Base-by-base conservation (phyloP, 129 eudicot genomes). In the Logfia minima region DNA sequence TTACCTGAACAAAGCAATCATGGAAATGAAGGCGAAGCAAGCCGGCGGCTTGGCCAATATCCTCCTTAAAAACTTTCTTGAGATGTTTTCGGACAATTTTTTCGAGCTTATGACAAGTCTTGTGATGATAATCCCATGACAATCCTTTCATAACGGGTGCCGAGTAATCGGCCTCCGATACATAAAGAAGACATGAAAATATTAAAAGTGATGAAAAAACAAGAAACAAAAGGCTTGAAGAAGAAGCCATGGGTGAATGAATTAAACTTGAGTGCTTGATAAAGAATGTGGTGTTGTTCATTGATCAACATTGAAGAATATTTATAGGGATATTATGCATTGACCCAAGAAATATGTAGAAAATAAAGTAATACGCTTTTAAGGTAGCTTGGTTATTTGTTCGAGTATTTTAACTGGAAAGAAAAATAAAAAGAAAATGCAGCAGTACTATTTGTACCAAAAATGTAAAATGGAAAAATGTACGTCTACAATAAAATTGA, bases 21-120 rank as follows among this genome's bases (percentile, higher is more conserved):
- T 88, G 93, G 66, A 88, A 88, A 18, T 88, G 92, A 53, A 88
- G 85, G 51, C 92, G 87, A 70, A 88, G 93, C 87, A 89, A 82
- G 70, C 93, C 93, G 6, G 90, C 93, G 19, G 93, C 90, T 67
- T 85, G 90, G 24, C 87, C 85, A 2, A 84, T 76, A 67, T 89
- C 90, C 9, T 77, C 77, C 70, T 79, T 53, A 64, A 89, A 89
- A 11, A 89, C 88, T 58, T 77, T 80, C 80, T 84, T 75, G 9
- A 89, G 90, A 41, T 86, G 87, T 34, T 89, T 82, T 56, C 87
- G 70, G 29, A 89, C 77, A 23, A 86, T 65, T 72, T 79, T 61
- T 82, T 89, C 90, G 31, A 89, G 21, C 13, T 74, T 77, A 17
- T 82, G 90, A 45, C 93, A 89, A 4, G 81, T 86, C 22, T 82